Base-by-base conservation (phyloP, 2,329 filamentous ascomycete genomes). In the Pseudogymnoascus sp. region DNA sequence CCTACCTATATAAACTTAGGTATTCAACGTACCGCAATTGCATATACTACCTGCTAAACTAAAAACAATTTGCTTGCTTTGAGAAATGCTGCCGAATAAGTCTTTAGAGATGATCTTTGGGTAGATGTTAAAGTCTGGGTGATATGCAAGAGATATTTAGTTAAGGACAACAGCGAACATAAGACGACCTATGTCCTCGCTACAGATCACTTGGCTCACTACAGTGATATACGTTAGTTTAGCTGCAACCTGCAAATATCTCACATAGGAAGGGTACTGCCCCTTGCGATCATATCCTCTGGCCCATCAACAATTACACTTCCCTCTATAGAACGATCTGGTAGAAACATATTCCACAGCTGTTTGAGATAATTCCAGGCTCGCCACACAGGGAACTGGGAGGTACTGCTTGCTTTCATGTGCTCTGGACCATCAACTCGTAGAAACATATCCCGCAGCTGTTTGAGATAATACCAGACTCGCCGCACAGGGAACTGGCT, bases 391-490 rank as follows among this genome's bases (percentile, higher is more conserved):
- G n/a, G n/a, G n/a, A n/a, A n/a, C n/a, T n/a, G n/a, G n/a, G n/a
- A n/a, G n/a, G n/a, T n/a, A n/a, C n/a, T n/a, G n/a, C n/a, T n/a
- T n/a, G n/a, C n/a, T n/a, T n/a, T n/a, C n/a, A n/a, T n/a, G n/a
- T n/a, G n/a, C n/a, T n/a, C n/a, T n/a, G n/a, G n/a, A n/a, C n/a
- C n/a, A 39, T 37, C 25, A 28, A 33, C 43, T 60, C 22, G 22
- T 12, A 64, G 43, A 14, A 16, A 18, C 60, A 63, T 64, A 28
- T 59, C 11, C 35, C 64, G 63, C 38, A 64, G 20, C 0, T 63
- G 58, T 57, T 67, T 67, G 18, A 67, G 9, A 67, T 66, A 73
- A 4, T 68, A 50, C 63, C 65, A 68, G 2, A 72, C 59, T 14
- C 65, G 67, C 12, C 63, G 59, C 1, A 70, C 64, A 36, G 69